Conservation (phyloP, 768 basidiomycete species). For the Lentinula lateritia region DNA sequence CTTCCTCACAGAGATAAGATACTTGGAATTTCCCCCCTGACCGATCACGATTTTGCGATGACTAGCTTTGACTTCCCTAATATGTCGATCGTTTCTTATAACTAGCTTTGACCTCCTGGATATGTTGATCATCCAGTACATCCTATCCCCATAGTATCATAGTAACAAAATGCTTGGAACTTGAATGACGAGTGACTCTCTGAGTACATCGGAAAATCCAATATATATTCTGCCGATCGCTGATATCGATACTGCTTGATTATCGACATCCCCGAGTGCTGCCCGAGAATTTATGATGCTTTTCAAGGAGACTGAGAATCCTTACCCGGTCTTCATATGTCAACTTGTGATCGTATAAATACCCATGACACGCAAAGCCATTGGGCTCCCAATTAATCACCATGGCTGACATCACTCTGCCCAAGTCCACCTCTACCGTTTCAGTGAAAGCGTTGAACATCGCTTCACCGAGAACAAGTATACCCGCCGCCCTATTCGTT, state of each 20-base stretch:
- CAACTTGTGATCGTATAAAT: background rate
- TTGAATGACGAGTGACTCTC: no score
- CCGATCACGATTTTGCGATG: background rate
- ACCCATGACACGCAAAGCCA: background rate
- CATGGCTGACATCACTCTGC: constrained; percentile 9
- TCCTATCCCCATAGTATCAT: no score
- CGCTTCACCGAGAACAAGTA: background rate
- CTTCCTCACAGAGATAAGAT: no score
- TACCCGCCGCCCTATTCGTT: constrained; percentile 11
- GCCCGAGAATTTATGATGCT: background rate
- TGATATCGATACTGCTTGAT: background rate
- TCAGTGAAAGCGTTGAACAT: constrained; percentile 13
- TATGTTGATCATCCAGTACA: background rate
- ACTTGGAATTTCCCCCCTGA: no score
- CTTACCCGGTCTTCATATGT: background rate
- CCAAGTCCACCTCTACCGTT: constrained; percentile 9
- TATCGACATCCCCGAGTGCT: background rate
- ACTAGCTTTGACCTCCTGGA: background rate
- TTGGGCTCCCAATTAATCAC: background rate
- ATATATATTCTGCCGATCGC: background rate
- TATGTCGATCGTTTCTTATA: background rate
- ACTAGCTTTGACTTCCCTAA: background rate
- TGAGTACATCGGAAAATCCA: background rate
- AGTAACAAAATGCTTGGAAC: no score
- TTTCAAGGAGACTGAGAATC: background rate